phyloP scores from a whole-genome alignment of 345 rosid species.

The Citrus reticulata region DNA sequence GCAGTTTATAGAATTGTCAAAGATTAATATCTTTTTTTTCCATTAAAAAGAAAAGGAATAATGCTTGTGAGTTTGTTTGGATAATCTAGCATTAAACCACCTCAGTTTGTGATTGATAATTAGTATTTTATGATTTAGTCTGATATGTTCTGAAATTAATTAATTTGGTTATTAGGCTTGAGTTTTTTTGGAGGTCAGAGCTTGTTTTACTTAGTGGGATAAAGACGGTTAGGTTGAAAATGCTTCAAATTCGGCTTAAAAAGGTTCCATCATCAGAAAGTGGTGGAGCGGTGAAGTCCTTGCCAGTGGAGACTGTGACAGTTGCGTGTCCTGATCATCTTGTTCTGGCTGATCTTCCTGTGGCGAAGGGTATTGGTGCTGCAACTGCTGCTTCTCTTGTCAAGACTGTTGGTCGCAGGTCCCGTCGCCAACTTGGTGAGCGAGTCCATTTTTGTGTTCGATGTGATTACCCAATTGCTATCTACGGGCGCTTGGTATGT shows the following conservation, averaged over 20 bases:
- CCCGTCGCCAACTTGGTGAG: slow-evolving; percentile 93
- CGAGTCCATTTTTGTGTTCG: slow-evolving; percentile 96
- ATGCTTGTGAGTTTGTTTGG: neutral
- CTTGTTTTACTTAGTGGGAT: neutral
- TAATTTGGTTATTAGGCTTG: neutral
- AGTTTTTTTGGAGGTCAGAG: neutral
- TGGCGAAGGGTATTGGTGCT: slow-evolving; percentile 92
- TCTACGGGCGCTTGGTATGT: slow-evolving; percentile 87
- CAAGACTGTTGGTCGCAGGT: slow-evolving; percentile 76
- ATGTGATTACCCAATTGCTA: slow-evolving; percentile 92
- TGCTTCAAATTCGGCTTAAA: slow-evolving; percentile 84
- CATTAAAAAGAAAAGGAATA: neutral
- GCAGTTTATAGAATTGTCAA: neutral
- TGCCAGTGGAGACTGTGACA: slow-evolving; percentile 69
- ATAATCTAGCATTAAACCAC: neutral
- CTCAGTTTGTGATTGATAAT: neutral
- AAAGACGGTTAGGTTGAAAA: slow-evolving; percentile 13
- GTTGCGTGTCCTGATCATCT: slow-evolving; percentile 97
- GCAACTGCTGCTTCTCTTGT: slow-evolving; percentile 57
- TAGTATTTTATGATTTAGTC: neutral
- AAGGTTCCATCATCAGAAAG: slow-evolving; percentile 56
- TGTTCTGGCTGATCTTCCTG: slow-evolving; percentile 95
- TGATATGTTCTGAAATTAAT: neutral
- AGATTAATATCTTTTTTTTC: neutral
- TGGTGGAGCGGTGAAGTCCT: slow-evolving; percentile 49